A percentile compares a stretch with the other conserved stretches of the same genome.
These are phyloP conservation scores for Insectozyma bohioensis DNA, from an alignment of 1,139 yeast genomes.

Conservation along the genomic window DNA sequence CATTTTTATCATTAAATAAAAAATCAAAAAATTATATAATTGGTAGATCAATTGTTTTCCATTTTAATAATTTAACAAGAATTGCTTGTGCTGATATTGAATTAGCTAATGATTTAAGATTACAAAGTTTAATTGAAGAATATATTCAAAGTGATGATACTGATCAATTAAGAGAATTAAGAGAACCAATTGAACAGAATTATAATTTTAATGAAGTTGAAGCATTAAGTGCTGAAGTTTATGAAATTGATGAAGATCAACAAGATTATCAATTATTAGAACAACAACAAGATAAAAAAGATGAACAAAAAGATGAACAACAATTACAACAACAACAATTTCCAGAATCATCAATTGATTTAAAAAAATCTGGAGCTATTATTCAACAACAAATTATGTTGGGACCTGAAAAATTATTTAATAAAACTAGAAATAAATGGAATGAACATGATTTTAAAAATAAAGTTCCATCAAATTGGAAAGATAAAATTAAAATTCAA, in stretches of 20 bases:
- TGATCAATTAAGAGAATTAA: conserved; percentile 20
- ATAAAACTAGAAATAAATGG: conserved; percentile 10
- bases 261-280: too few species aligned
- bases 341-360: conserved; percentile 1
- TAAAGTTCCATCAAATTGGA: not conserved
- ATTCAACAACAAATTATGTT: not conserved
- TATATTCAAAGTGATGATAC: conserved; percentile 22
- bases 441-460: conserved; percentile 5
- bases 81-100: conserved; percentile 62
- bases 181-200: conserved; percentile 18
- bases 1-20: conserved; percentile 51
- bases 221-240: conserved; percentile 17
- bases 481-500: conserved; percentile 3
- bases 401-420: conserved; percentile 9
- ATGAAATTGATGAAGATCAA: conserved; percentile 15
- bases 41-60: conserved; percentile 54
- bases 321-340: too few species aligned
- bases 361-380: not conserved
- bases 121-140: conserved; percentile 27
- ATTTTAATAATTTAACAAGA: conserved; percentile 46
- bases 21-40: conserved; percentile 49
- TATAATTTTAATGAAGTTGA: conserved; percentile 18
- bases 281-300: conserved; percentile 6
- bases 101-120: conserved; percentile 26
- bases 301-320: conserved; percentile 7